Base-by-base conservation (phyloP, 2,329 filamentous ascomycete genomes). In the Passalora sequoiae region DNA sequence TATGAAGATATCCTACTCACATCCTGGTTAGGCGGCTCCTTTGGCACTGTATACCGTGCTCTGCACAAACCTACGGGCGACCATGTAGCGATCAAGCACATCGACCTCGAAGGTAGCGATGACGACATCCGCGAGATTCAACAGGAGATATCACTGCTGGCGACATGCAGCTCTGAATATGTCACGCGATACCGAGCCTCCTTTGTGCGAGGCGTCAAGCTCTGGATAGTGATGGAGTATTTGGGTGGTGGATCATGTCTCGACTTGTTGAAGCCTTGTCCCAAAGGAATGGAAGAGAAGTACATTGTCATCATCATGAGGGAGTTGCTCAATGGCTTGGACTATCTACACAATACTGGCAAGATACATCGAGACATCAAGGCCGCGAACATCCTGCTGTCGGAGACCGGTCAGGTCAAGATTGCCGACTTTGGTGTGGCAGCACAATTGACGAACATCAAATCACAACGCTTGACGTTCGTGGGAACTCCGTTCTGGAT, bases 141-240 rank as follows among this genome's bases (percentile, higher is more conserved):
- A 60, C 89, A 94, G 62, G 92, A 98, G 65, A 97, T 98, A 56
- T 85, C 88, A 2, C 85, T 98, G 24, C 75, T 98, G 49, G 92
- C 89, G 68, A 96, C 92, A 40, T 98, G 92, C 71, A 85, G 86
- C 55, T 96, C 89, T 64, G 84, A 86, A 36, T 94, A 85, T 66
- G 89, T 98, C 56, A 97, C 92, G 12, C 86, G 94, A 64, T 98
- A 98, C 75, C 94, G 89, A 65, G 86, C 87, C 16, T 96, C 89
- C 62, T 98, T 97, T 66, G 77, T 97, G n/a, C 81, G 87, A 56
- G 92, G 92, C 19, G 86, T 89, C 64, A 98, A 97, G 69, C 72
- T 98, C 73, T 98, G 92, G 92, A 98, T 98, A 62, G 88, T 97
- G 46, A 98, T 98, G 92, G 92, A 98, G 67, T 98, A 85, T 62